These are phyloP conservation scores for Corymbia citriodora DNA, from an alignment of 441 rosid species.

Conservation along the genomic window DNA sequence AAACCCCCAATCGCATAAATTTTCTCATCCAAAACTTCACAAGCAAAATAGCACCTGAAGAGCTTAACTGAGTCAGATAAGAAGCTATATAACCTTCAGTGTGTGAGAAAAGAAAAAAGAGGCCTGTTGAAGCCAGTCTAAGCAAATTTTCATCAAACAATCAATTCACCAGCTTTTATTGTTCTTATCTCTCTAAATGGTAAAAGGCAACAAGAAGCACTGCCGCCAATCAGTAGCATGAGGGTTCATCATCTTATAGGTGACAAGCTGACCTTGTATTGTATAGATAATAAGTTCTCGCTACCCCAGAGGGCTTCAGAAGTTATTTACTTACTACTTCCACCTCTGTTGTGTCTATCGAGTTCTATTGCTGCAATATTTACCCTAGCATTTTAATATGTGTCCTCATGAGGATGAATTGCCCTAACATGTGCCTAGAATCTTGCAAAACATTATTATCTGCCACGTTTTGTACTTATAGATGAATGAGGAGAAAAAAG, in stretches of 20 bases:
- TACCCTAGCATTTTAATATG: not conserved
- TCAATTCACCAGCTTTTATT: not conserved
- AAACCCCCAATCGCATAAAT: slow-evolving; percentile 70
- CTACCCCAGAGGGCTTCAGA: not conserved
- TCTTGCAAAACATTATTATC: not conserved
- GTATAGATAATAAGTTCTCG: not conserved
- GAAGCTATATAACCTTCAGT: not conserved
- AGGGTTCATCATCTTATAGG: not conserved
- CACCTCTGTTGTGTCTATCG: not conserved
- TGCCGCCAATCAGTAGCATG: not conserved
- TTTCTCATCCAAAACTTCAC: slow-evolving; percentile 52
- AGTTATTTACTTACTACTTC: not conserved
- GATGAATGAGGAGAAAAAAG: not conserved
- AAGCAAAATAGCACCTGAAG: slow-evolving; percentile 77
- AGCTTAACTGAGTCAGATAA: not conserved
- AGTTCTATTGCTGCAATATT: not conserved
- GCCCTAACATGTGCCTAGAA: not conserved
- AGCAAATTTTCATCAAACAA: not conserved
- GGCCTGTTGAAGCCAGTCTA: not conserved
- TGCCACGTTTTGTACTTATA: not conserved
- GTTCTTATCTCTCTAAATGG: not conserved
- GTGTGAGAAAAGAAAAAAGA: not conserved
- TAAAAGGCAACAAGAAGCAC: not conserved
- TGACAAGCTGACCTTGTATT: not conserved
- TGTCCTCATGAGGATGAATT: not conserved